Conservation (phyloP, 805 yeast species). For the Dipodascopsis uninucleata region DNA sequence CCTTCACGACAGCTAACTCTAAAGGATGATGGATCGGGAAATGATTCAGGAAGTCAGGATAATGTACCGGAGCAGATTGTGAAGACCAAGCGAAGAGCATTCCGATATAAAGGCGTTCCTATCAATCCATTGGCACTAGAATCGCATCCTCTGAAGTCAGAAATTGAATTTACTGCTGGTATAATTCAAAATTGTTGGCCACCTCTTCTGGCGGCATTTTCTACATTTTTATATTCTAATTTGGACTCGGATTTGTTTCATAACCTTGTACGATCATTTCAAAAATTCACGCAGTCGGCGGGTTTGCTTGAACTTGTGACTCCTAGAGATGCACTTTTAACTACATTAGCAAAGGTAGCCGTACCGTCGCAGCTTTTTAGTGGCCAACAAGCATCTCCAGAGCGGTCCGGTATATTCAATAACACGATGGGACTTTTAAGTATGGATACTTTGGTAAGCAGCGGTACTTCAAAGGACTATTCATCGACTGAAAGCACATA, state of each 20-base stretch:
- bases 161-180: slow-evolving; percentile 17
- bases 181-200: slow-evolving; percentile 35
- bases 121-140: slow-evolving; percentile 27
- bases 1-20: slow-evolving; percentile 8
- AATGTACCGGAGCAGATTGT: too few relatives aligned
- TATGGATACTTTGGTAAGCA: slow-evolving; percentile 7
- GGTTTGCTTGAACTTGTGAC: slow-evolving; percentile 62
- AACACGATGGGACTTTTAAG: slow-evolving; percentile 25
- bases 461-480: slow-evolving; percentile 3
- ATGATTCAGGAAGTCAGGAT: too few relatives aligned
- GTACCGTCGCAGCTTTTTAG: slow-evolving; percentile 29
- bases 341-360: slow-evolving; percentile 34
- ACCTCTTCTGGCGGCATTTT: slow-evolving; percentile 44
- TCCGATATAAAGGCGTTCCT: slow-evolving; percentile 24
- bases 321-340: slow-evolving; percentile 55
- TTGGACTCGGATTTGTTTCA: slow-evolving; percentile 71
- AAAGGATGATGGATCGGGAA: slow-evolving; percentile 3
- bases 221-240: slow-evolving; percentile 57
- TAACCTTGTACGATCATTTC: slow-evolving; percentile 64
- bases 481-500: slow-evolving; percentile 4
- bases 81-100: slow-evolving; percentile 12
- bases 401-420: slow-evolving; percentile 15
- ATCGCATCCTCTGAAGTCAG: slow-evolving; percentile 19
- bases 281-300: slow-evolving; percentile 74
- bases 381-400: slow-evolving; percentile 18